Evolutionary conservation across 2,329 filamentous ascomycete genomes (phyloP), one percentile per base, ranked within the genome.

Genomic region (Penicillium sp.): DNA sequence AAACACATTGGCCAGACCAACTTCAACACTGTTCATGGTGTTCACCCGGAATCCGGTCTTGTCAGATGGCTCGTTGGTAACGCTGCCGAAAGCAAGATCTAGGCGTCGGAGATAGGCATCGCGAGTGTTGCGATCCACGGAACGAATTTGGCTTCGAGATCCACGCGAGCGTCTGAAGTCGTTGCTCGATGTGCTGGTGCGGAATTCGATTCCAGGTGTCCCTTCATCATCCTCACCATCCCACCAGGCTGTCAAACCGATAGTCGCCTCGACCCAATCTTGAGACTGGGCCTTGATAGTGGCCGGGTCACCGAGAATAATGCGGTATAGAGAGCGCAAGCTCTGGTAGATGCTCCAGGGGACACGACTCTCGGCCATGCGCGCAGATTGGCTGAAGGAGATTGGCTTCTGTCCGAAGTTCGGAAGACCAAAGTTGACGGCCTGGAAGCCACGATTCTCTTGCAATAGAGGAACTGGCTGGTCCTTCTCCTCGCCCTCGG

Each of bases 271-370:
- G 47, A 93, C 85, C 93, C 93, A 97, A 71, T 96, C 92, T 65
- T 93, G 86, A 1, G 91, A 84, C 42, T 85, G 84, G 43, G 85
- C 82, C 55, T 95, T 77, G 47, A 96, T 89, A 18, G 90, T 85
- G 33, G 86, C 82, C 9, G 85, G 80, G 58, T 88, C 84, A 33
- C 93, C 92, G 4, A 94, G 80, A 1, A 95, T 75, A 54, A 95
- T 86, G 31, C 86, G 86, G 68, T 96, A 96, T 6, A 96, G 75
- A 12, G 85, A 85, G 60, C 87, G 84, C 48, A 97, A 76, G 61
- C 88, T 90, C 67, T 96, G 87, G 69, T 95, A 96, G 26, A 97
- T 85, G 23, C 88, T 85, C 89, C 89, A 96, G 0, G 92, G 93
- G 31, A 96, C 87, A 61, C 87, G 86, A 65, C 89, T 95, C 64